Percentiles rank a stretch among this genome's conserved stretches.
These are phyloP conservation scores for Aschersonia sp. DNA, from an alignment of 2,329 filamentous ascomycete genomes.

Conservation along the genomic window DNA sequence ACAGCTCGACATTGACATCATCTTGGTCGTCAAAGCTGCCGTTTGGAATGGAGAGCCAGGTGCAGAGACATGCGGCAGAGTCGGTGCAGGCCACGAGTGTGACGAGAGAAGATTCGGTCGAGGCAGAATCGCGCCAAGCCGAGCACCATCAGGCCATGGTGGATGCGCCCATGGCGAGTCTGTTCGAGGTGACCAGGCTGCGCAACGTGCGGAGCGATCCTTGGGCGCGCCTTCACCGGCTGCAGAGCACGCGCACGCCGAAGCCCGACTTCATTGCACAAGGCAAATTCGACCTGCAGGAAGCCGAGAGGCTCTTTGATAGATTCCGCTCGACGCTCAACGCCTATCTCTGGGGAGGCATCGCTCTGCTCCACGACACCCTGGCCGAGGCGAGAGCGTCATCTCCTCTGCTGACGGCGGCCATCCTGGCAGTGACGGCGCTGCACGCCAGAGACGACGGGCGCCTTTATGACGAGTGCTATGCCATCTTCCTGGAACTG, in stretches of 20 bases:
- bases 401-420: constrained; percentile 14
- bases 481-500: constrained; percentile 41
- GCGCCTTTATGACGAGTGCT: constrained; percentile 38
- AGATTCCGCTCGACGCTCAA: constrained; percentile 15
- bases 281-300: constrained; percentile 11
- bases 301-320: constrained; percentile 14
- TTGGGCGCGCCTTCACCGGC: constrained; percentile 3
- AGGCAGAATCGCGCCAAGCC: constrained; percentile 8
- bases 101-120: constrained; percentile 17
- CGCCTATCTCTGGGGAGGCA: constrained; percentile 17
- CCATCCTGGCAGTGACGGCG: constrained; percentile 18
- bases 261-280: constrained; percentile 15
- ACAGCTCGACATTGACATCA: constrained; percentile 4
- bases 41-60: too few species aligned
- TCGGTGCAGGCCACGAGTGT: constrained; percentile 11
- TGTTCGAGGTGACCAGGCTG: constrained; percentile 17
- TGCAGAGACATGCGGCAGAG: background rate
- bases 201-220: constrained; percentile 18
- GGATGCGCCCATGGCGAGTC: constrained; percentile 16
- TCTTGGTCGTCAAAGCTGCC: background rate
- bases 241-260: background rate
- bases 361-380: constrained; percentile 14
- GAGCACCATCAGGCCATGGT: constrained; percentile 13
- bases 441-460: constrained; percentile 19
- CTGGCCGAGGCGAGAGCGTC: constrained; percentile 14